Evolutionary conservation across 192 early-diverging fungal species (phyloP).

Genomic region (Dispira simplex): DNA sequence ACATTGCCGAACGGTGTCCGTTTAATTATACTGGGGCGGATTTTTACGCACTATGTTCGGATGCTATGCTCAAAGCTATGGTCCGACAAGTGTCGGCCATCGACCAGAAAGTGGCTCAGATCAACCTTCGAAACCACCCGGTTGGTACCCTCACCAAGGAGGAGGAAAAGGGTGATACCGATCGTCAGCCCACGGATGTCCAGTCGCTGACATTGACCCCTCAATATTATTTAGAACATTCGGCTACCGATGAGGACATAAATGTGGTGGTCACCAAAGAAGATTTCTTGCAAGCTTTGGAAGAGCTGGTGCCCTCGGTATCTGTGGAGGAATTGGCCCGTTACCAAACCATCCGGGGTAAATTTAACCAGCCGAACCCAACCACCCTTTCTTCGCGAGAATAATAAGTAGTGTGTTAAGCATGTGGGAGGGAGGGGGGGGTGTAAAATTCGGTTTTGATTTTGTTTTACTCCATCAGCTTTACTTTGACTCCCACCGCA

Average conservation of each 20-base stretch:
- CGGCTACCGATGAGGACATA: slow-evolving; percentile 50
- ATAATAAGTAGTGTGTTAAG: no score
- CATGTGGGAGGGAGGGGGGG: no score
- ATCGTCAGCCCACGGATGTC: not conserved
- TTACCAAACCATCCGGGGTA: slow-evolving; percentile 63
- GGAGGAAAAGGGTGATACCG: slow-evolving; percentile 22
- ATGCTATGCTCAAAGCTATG: slow-evolving; percentile 96
- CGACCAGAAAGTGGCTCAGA: slow-evolving; percentile 19
- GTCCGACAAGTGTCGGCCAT: slow-evolving; percentile 64
- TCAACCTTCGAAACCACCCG: slow-evolving; percentile 27
- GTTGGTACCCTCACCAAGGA: slow-evolving; percentile 17
- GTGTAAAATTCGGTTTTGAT: no score
- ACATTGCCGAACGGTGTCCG: slow-evolving; percentile 72
- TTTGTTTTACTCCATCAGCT: no score
- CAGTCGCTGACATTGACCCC: slow-evolving; percentile 52
- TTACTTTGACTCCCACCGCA: no score
- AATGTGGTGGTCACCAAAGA: slow-evolving; percentile 62
- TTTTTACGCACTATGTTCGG: slow-evolving; percentile 95
- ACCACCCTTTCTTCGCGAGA: no score
- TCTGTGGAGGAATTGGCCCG: slow-evolving; percentile 71
- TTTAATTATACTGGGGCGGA: slow-evolving; percentile 95
- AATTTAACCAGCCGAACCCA: slow-evolving; percentile 45
- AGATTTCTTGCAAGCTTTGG: slow-evolving; percentile 75
- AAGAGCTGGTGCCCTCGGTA: slow-evolving; percentile 80
- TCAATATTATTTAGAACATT: slow-evolving; percentile 81